Percentiles rank a stretch among this genome's conserved stretches.
Conservation (phyloP, 1,284 basidiomycete genomes). For the Tetrapyrgos nigripes region DNA sequence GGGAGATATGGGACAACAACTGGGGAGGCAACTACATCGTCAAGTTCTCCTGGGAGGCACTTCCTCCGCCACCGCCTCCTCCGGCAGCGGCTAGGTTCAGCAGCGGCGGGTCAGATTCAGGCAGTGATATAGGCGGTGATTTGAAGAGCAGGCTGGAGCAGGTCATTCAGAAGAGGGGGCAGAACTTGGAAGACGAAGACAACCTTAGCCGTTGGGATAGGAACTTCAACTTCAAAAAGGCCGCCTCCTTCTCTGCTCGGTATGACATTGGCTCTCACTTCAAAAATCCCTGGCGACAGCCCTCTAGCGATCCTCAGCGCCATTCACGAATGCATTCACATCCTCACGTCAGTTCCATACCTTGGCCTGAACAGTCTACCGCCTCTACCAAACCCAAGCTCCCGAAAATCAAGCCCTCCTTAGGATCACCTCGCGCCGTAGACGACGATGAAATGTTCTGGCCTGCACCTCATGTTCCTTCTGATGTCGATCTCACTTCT, state of each 20-base stretch:
- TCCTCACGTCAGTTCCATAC: slow-evolving; percentile 41
- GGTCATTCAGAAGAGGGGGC: slow-evolving; percentile 50
- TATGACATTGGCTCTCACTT: slow-evolving; percentile 63
- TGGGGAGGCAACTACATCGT: slow-evolving; percentile 81
- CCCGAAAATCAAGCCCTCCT: slow-evolving; percentile 20
- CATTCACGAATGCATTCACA: slow-evolving; percentile 42
- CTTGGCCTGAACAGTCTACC: slow-evolving; percentile 41
- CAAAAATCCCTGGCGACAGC: slow-evolving; percentile 50
- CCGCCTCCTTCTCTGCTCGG: slow-evolving; percentile 48
- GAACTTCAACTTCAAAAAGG: slow-evolving; percentile 35
- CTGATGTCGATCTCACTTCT: slow-evolving; percentile 35
- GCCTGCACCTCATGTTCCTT: slow-evolving; percentile 23
- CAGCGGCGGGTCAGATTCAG: slow-evolving; percentile 19
- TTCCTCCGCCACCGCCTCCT: slow-evolving; percentile 24
- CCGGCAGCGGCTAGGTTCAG: slow-evolving; percentile 21
- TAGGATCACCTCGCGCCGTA: slow-evolving; percentile 51
- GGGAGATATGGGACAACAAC: slow-evolving; percentile 94
- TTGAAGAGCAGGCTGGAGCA: slow-evolving; percentile 63
- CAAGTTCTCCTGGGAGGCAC: slow-evolving; percentile 49
- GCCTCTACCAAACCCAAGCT: slow-evolving; percentile 12
- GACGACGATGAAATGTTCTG: slow-evolving; percentile 37
- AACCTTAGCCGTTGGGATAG: slow-evolving; percentile 19
- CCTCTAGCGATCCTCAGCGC: slow-evolving; percentile 31
- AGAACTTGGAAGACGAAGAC: slow-evolving; percentile 29
- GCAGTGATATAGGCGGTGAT: slow-evolving; percentile 48